These are phyloP conservation scores for Phialophora tarda DNA, from an alignment of 2,329 filamentous ascomycete species.

Conservation along the genomic window DNA sequence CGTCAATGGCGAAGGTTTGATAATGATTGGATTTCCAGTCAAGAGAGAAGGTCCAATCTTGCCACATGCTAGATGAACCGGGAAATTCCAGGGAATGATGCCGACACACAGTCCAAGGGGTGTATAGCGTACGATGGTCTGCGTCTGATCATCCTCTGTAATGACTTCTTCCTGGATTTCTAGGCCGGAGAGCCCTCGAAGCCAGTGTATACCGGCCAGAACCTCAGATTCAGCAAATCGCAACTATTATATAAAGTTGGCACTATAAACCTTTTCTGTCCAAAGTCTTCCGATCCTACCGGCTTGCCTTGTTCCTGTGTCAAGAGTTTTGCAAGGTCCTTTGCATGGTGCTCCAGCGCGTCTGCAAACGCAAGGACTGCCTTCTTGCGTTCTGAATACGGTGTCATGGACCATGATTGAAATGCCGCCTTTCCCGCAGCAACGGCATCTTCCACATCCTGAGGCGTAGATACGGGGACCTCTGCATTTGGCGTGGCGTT, in stretches of 20 bases:
- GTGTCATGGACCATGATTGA: slow-evolving; percentile 53
- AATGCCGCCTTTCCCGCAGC: slow-evolving; percentile 56
- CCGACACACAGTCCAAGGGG: slow-evolving; percentile 54
- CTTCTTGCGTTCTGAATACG: slow-evolving; percentile 45
- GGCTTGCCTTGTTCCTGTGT: slow-evolving; percentile 53
- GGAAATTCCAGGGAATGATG: slow-evolving; percentile 67
- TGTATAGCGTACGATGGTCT: slow-evolving; percentile 43
- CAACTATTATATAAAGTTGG: slow-evolving; percentile 11
- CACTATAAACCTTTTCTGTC: neutral
- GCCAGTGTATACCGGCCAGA: slow-evolving; percentile 32
- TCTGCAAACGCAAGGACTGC: slow-evolving; percentile 45
- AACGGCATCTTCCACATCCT: slow-evolving; percentile 60
- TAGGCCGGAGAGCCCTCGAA: slow-evolving; percentile 26
- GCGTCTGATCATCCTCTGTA: slow-evolving; percentile 36
- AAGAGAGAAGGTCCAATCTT: slow-evolving; percentile 59
- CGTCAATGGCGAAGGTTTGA: slow-evolving; percentile 65
- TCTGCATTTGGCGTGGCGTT: slow-evolving; percentile 57
- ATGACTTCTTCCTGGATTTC: slow-evolving; percentile 35
- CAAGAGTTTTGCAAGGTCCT: slow-evolving; percentile 47
- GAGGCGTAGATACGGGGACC: slow-evolving; percentile 56
- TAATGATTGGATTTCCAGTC: slow-evolving; percentile 61
- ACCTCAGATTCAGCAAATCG: slow-evolving; percentile 35
- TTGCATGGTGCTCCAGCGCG: slow-evolving; percentile 45
- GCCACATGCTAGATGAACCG: slow-evolving; percentile 50
- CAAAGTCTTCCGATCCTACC: too few relatives aligned